Conservation (phyloP, 2,329 filamentous ascomycete genomes). For the Diplocarpon mali region DNA sequence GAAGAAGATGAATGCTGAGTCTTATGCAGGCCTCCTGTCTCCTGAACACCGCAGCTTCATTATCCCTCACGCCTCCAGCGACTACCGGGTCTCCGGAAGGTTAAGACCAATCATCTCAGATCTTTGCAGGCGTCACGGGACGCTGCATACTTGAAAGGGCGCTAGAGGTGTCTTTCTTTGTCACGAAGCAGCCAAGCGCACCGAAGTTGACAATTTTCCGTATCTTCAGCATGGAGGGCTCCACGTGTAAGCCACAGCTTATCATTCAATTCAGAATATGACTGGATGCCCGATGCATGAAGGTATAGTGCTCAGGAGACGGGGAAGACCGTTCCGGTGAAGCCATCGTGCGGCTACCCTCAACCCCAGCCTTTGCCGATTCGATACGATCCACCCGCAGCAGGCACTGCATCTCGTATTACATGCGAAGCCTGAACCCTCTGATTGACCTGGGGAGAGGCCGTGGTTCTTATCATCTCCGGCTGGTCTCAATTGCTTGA, state of each 20-base stretch:
- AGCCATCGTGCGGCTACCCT: constrained; percentile 9
- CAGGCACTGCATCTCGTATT: constrained; percentile 1
- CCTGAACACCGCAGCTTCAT: constrained; percentile 4
- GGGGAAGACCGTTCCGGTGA: constrained; percentile 12
- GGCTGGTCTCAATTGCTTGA: not conserved
- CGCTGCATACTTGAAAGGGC: constrained; percentile 10
- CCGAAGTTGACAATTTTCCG: constrained; percentile 12
- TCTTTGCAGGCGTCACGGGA: constrained; percentile 3
- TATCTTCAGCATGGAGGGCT: constrained; percentile 4
- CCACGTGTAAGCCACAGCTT: constrained; percentile 13
- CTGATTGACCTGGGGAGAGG: constrained; percentile 8
- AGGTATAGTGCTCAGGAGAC: constrained; percentile 5
- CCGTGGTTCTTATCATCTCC: constrained; percentile 1
- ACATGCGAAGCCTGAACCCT: not conserved
- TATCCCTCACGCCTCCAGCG: constrained; percentile 3
- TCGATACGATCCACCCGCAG: constrained; percentile 4
- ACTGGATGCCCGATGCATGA: not conserved
- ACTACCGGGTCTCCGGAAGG: constrained; percentile 16
- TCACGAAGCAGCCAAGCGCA: constrained; percentile 11
- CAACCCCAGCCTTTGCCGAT: not conserved
- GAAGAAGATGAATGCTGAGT: not conserved
- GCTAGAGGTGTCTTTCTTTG: constrained; percentile 9
- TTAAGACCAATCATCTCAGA: constrained; percentile 1
- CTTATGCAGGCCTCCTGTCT: constrained; percentile 1
- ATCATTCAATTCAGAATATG: constrained; percentile 1